Conservation (phyloP, 192 early-diverging fungal genomes). For the Phycomyces nitens region DNA sequence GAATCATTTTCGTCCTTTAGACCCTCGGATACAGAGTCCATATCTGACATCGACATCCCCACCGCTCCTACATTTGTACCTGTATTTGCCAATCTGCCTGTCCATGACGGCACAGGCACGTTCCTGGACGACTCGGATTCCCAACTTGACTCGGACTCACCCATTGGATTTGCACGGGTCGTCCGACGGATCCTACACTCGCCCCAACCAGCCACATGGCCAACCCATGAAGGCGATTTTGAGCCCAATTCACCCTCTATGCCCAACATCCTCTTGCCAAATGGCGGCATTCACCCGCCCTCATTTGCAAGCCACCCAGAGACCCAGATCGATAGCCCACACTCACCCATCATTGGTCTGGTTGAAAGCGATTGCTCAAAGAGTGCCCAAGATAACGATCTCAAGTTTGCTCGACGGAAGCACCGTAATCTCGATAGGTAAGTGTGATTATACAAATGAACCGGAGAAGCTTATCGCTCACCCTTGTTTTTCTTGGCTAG, state of each 20-base stretch:
- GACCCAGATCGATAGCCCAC: neutral
- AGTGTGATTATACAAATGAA: too few relatives aligned
- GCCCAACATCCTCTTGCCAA: constrained; percentile 19
- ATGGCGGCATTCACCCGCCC: constrained; percentile 26
- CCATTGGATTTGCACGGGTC: neutral
- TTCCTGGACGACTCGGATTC: constrained; percentile 19
- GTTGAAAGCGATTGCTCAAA: neutral
- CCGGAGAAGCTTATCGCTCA: neutral
- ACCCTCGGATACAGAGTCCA: constrained; percentile 27
- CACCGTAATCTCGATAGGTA: constrained; percentile 23
- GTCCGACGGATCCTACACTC: neutral
- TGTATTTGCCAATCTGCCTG: constrained; percentile 21
- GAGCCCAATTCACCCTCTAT: constrained; percentile 9
- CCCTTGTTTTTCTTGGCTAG: constrained; percentile 8
- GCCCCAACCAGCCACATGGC: neutral
- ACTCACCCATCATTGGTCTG: constrained; percentile 4
- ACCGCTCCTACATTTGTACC: constrained; percentile 2
- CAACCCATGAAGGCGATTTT: constrained; percentile 11
- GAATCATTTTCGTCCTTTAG: constrained; percentile 29
- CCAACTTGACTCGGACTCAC: neutral
- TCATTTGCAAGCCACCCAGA: constrained; percentile 13
- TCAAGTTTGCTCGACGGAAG: constrained; percentile 12
- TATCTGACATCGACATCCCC: constrained; percentile 23
- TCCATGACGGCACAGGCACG: constrained; percentile 37
- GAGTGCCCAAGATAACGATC: neutral